A percentile compares a stretch with the other conserved stretches of the same genome.
phyloP scores from a whole-genome alignment of 208 protist species.

The Phytomonas sp. region DNA sequence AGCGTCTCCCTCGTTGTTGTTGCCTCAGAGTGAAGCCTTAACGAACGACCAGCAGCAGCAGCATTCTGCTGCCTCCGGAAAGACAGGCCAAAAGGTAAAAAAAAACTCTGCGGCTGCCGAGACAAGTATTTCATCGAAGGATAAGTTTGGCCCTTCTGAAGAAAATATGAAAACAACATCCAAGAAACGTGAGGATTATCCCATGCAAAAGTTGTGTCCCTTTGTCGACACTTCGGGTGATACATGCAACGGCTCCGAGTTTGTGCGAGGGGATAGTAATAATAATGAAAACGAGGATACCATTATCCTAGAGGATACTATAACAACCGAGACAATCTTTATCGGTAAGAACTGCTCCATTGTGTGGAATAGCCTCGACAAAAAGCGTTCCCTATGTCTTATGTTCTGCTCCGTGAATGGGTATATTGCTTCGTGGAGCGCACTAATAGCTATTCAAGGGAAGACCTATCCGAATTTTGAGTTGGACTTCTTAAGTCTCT shows the following conservation, averaged over 20 bases:
- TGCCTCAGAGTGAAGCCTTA: background rate
- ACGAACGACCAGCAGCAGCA: background rate
- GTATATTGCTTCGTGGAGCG: conserved; percentile 67
- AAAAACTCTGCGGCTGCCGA: background rate
- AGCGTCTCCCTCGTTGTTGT: background rate
- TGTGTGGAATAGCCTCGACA: conserved; percentile 79
- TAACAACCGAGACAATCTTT: conserved; percentile 68
- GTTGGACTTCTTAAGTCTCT: conserved; percentile 44
- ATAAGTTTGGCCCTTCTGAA: background rate
- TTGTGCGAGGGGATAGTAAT: conserved; percentile 8
- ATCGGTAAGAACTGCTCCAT: conserved; percentile 81
- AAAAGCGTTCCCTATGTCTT: conserved; percentile 66
- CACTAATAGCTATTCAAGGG: conserved; percentile 61
- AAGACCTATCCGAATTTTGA: conserved; percentile 50
- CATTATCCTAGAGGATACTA: conserved; percentile 62
- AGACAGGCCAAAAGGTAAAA: background rate
- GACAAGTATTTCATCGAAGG: background rate
- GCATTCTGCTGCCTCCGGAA: background rate
- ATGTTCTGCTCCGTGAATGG: conserved; percentile 69
- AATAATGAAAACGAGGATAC: conserved; percentile 19
- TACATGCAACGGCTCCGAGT: conserved; percentile 14
- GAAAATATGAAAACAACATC: background rate
- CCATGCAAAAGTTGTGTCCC: background rate
- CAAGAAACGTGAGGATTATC: background rate
- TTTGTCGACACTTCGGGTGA: background rate